These are phyloP conservation scores for Rhexocercosporidium sp. DNA, from an alignment of 2,329 filamentous ascomycete genomes.

Conservation along the genomic window DNA sequence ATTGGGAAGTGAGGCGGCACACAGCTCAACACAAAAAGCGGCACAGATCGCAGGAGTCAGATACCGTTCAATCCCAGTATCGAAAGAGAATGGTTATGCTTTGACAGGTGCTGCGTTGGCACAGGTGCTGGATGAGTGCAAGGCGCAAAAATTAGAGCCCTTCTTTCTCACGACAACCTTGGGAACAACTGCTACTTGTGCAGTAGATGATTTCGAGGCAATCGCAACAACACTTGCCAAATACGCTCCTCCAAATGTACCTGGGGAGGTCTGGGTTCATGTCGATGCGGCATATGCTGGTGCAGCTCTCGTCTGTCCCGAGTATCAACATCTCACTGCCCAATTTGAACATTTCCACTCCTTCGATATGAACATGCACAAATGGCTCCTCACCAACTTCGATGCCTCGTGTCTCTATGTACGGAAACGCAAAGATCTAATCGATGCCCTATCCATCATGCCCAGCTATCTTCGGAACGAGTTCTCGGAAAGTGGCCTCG, in stretches of 20 bases:
- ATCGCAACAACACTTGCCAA: constrained; percentile 42
- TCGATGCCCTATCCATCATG: constrained; percentile 77
- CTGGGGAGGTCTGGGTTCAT: constrained; percentile 80
- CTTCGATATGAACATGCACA: constrained; percentile 96
- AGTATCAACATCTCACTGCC: constrained; percentile 72
- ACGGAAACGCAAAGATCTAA: constrained; percentile 75
- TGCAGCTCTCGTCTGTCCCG: constrained; percentile 79
- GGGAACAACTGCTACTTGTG: constrained; percentile 88
- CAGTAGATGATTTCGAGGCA: constrained; percentile 75
- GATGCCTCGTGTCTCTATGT: constrained; percentile 84
- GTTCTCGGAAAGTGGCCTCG: constrained; percentile 79
- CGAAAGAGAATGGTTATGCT: constrained; percentile 67
- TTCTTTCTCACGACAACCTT: constrained; percentile 87
- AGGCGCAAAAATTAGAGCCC: constrained; percentile 74
- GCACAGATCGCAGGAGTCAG: constrained; percentile 86
- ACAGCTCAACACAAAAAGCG: constrained; percentile 86
- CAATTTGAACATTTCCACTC: constrained; percentile 75
- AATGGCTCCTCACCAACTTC: constrained; percentile 95
- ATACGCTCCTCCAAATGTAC: constrained; percentile 45
- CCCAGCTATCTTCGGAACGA: constrained; percentile 83
- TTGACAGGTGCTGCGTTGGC: constrained; percentile 70
- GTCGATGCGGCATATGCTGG: constrained; percentile 94
- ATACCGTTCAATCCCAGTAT: constrained; percentile 71
- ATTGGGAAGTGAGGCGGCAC: constrained; percentile 77
- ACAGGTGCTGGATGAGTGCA: constrained; percentile 66